Conservation (phyloP, 2,329 filamentous ascomycete species). For the Beauveria medogensis region DNA sequence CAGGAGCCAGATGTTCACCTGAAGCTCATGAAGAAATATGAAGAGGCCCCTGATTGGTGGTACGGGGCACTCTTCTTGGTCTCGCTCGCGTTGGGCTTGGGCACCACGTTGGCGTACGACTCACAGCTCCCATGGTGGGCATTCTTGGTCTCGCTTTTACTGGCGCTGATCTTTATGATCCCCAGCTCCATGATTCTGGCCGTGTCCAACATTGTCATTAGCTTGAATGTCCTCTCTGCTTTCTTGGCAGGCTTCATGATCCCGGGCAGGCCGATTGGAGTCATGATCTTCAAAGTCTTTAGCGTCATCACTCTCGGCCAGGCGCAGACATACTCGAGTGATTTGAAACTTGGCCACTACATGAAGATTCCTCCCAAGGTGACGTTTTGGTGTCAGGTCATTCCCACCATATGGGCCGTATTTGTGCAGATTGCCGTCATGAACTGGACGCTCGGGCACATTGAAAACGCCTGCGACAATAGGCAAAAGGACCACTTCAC, state of each 20-base stretch:
- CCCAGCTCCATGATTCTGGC: conserved; percentile 23
- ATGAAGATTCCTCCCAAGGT: conserved; percentile 38
- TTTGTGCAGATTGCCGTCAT: conserved; percentile 39
- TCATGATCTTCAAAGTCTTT: conserved; percentile 21
- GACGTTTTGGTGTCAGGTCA: conserved; percentile 29
- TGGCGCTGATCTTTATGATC: conserved; percentile 19
- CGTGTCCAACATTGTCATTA: conserved; percentile 28
- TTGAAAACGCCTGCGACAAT: conserved; percentile 37
- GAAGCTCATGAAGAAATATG: conserved; percentile 25
- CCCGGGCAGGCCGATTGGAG: conserved; percentile 17
- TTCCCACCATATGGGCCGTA: conserved; percentile 35
- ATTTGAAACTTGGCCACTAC: conserved; percentile 43
- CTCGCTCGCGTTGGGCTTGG: conserved; percentile 25
- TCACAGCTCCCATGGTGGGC: conserved; percentile 23
- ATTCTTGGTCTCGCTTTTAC: conserved; percentile 20
- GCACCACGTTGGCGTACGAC: conserved; percentile 19
- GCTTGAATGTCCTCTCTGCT: conserved; percentile 33
- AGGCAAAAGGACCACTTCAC: conserved; percentile 22
- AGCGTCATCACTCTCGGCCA: conserved; percentile 26
- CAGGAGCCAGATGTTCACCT: conserved; percentile 30
- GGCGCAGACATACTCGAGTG: conserved; percentile 36
- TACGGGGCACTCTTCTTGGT: conserved; percentile 25
- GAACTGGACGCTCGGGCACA: conserved; percentile 37
- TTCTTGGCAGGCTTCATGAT: conserved; percentile 23
- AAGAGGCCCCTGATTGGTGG: conserved; percentile 33